Percentiles rank a stretch among this genome's conserved stretches.
These are phyloP conservation scores for Farysia itapuensis DNA, from an alignment of 1,284 basidiomycete species.

Conservation along the genomic window DNA sequence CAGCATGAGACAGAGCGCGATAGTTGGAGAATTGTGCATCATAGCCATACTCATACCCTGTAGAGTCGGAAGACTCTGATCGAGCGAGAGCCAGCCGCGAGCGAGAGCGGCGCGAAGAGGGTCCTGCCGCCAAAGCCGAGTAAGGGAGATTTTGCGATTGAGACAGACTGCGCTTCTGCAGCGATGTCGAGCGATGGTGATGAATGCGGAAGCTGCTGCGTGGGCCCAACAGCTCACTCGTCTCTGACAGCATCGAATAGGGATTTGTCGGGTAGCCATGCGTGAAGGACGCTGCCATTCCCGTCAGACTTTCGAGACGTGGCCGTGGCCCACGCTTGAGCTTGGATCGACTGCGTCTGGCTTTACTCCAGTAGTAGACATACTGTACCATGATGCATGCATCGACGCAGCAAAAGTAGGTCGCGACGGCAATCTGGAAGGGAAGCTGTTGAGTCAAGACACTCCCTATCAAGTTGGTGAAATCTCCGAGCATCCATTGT, in stretches of 20 bases:
- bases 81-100: slow-evolving; percentile 21
- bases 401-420: slow-evolving; percentile 53
- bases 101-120: slow-evolving; percentile 5
- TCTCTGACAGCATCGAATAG: slow-evolving; percentile 23
- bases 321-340: slow-evolving; percentile 1
- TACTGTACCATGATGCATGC: slow-evolving; percentile 43
- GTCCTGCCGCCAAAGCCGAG: not conserved
- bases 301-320: slow-evolving; percentile 9
- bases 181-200: slow-evolving; percentile 7
- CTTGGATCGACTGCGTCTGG: slow-evolving; percentile 3
- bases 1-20: slow-evolving; percentile 35
- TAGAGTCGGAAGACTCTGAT: slow-evolving; percentile 3
- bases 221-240: slow-evolving; percentile 18
- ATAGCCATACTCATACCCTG: not conserved
- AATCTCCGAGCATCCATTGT: slow-evolving; percentile 58
- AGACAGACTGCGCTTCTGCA: slow-evolving; percentile 6
- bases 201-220: slow-evolving; percentile 10
- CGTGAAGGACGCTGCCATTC: slow-evolving; percentile 1
- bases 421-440: slow-evolving; percentile 53
- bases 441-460: slow-evolving; percentile 53
- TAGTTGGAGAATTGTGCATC: slow-evolving; percentile 14
- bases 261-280: slow-evolving; percentile 16
- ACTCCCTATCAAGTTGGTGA: slow-evolving; percentile 54
- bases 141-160: slow-evolving; percentile 9
- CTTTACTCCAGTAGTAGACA: slow-evolving; percentile 28